Conservation (phyloP, 176 grass and related monocot genomes). For the Phragmites australis region DNA sequence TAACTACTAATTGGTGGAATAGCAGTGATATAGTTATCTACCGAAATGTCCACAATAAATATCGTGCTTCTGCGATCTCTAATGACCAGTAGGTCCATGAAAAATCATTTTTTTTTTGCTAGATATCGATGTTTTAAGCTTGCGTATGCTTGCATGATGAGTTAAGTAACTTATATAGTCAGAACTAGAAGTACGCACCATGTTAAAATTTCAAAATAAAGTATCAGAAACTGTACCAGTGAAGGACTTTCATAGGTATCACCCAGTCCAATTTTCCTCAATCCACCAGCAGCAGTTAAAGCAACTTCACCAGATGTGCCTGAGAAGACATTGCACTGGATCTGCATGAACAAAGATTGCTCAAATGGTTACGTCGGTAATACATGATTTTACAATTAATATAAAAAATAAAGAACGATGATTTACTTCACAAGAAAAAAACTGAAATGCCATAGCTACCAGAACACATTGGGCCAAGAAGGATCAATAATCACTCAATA, state of each 20-base stretch:
- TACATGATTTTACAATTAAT: background rate
- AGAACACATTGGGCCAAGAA: background rate
- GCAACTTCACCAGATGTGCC: conserved; percentile 64
- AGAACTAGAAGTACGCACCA: conserved; percentile 34
- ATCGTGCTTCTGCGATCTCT: background rate
- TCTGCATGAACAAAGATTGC: conserved; percentile 48
- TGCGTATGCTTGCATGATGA: background rate
- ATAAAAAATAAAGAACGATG: conserved; percentile 9
- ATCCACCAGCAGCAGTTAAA: conserved; percentile 78
- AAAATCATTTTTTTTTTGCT: background rate
- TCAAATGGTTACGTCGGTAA: conserved; percentile 9
- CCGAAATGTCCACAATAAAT: background rate
- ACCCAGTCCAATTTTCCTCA: conserved; percentile 75
- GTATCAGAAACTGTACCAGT: conserved; percentile 51
- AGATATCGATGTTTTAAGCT: conserved; percentile 11
- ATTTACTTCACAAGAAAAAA: background rate
- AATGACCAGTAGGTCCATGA: background rate
- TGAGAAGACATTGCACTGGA: conserved; percentile 96
- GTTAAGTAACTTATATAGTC: conserved; percentile 17
- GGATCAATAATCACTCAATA: conserved; percentile 1
- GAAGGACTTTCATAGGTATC: conserved; percentile 79
- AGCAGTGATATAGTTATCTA: background rate
- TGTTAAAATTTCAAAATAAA: conserved; percentile 7
- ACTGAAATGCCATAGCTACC: background rate
- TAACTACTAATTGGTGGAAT: background rate